These are phyloP conservation scores for Erysiphe pulchra DNA, from an alignment of 2,329 filamentous ascomycete species.

Conservation along the genomic window DNA sequence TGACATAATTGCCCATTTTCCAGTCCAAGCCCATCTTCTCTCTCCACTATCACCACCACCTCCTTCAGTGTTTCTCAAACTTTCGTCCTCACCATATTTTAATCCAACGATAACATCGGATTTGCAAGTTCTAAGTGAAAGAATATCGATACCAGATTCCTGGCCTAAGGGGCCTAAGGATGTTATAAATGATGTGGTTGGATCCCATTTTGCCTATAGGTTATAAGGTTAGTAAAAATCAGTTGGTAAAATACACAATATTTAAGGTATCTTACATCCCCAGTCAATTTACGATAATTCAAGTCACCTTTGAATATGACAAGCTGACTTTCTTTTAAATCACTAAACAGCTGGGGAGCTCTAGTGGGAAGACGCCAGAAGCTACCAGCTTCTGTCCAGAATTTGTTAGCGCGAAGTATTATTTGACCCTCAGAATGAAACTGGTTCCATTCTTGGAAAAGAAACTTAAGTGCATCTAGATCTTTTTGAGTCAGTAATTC, in stretches of 20 bases:
- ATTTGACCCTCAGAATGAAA: conserved; percentile 69
- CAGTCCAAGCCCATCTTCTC: conserved; percentile 81
- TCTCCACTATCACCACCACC: conserved; percentile 39
- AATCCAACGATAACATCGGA: conserved; percentile 86
- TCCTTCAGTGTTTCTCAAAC: conserved; percentile 37
- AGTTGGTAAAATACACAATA: too few relatives aligned
- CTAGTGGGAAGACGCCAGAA: conserved; percentile 65
- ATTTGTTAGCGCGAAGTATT: conserved; percentile 56
- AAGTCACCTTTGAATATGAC: conserved; percentile 94
- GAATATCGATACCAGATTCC: conserved; percentile 55
- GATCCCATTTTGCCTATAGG: conserved; percentile 46
- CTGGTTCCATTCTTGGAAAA: conserved; percentile 60
- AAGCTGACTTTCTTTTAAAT: conserved; percentile 60
- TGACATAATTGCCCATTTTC: conserved; percentile 89
- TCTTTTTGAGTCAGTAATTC: conserved; percentile 41
- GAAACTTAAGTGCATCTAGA: conserved; percentile 36
- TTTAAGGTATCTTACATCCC: conserved; percentile 37
- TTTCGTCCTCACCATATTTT: conserved; percentile 59
- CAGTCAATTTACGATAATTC: conserved; percentile 83
- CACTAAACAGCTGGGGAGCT: conserved; percentile 42
- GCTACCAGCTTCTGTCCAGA: conserved; percentile 74
- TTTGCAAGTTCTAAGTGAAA: conserved; percentile 85
- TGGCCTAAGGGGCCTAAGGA: conserved; percentile 71
- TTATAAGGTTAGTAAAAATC: too few relatives aligned
- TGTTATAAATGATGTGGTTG: conserved; percentile 61